phyloP scores from a whole-genome alignment of 139 green algal genomes.

The Tetraselmis striata region DNA sequence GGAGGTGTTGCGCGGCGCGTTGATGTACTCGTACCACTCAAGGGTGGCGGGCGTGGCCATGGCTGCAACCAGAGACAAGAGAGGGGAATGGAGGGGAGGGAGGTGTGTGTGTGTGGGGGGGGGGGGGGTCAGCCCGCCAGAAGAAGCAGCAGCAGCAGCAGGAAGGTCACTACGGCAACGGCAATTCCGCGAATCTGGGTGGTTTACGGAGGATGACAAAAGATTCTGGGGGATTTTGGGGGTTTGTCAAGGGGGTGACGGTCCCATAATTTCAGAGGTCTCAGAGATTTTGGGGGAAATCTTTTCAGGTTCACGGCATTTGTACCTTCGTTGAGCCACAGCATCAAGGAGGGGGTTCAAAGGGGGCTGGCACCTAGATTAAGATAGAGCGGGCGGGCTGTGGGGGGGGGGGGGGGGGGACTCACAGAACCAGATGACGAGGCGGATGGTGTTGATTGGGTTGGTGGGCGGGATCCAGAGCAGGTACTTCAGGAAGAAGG shows the following conservation, averaged over 20 bases:
- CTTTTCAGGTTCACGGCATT: not conserved
- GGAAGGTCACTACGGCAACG: not conserved
- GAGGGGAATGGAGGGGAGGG: not conserved
- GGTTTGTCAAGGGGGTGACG: too few relatives aligned
- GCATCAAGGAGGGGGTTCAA: too few relatives aligned
- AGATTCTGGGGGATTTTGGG: too few relatives aligned
- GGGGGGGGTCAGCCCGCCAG: not conserved
- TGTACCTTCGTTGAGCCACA: not conserved
- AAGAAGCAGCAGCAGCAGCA: not conserved
- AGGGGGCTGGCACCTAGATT: not conserved
- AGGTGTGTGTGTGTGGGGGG: not conserved
- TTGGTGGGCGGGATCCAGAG: constrained; percentile 83
- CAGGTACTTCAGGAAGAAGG: constrained; percentile 93
- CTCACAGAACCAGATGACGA: constrained; percentile 47
- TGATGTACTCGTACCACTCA: constrained; percentile 81
- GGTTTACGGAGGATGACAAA: not conserved
- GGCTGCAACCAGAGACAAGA: constrained; percentile 9
- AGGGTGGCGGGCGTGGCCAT: constrained; percentile 23
- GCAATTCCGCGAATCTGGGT: not conserved
- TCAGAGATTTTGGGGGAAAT: not conserved
- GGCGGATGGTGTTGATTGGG: constrained; percentile 69
- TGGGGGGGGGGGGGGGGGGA: too few relatives aligned
- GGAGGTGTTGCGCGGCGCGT: constrained; percentile 27
- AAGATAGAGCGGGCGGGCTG: not conserved
- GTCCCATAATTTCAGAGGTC: too few relatives aligned